Percentiles rank a stretch among this genome's conserved stretches.
phyloP scores from a whole-genome alignment of 1,284 basidiomycete genomes.

The Mycena citricolor region DNA sequence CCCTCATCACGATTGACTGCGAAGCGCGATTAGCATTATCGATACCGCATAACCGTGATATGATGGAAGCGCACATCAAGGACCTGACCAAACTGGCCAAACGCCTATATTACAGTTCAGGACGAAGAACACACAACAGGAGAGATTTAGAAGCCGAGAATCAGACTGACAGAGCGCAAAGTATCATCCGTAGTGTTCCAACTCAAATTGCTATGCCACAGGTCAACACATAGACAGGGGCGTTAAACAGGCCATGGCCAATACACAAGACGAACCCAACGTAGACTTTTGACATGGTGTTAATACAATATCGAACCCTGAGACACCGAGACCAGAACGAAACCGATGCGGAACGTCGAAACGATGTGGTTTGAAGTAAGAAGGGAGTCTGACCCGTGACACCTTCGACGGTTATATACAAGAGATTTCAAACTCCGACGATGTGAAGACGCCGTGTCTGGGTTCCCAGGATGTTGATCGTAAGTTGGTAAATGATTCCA shows the following conservation, averaged over 20 bases:
- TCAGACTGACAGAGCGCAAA: slow-evolving; percentile 78
- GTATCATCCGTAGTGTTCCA: slow-evolving; percentile 94
- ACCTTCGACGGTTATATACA: slow-evolving; percentile 49
- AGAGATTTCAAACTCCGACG: slow-evolving; percentile 50
- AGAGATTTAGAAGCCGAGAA: slow-evolving; percentile 38
- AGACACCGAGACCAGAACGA: slow-evolving; percentile 43
- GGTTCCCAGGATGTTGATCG: slow-evolving; percentile 1
- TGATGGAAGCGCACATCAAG: slow-evolving; percentile 75
- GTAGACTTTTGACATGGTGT: slow-evolving; percentile 78
- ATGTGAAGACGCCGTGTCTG: too few relatives aligned
- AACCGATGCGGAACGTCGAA: slow-evolving; percentile 51
- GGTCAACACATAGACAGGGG: slow-evolving; percentile 38
- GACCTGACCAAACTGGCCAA: slow-evolving; percentile 65
- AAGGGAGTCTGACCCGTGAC: slow-evolving; percentile 35
- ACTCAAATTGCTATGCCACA: slow-evolving; percentile 71
- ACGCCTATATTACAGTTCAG: slow-evolving; percentile 53
- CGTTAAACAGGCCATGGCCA: slow-evolving; percentile 40
- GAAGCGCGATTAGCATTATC: slow-evolving; percentile 15
- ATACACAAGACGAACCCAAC: slow-evolving; percentile 75
- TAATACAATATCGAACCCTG: slow-evolving; percentile 43
- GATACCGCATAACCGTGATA: slow-evolving; percentile 31
- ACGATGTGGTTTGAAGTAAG: slow-evolving; percentile 45
- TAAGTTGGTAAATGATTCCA: slow-evolving; percentile 6
- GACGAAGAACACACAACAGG: slow-evolving; percentile 25
- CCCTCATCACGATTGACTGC: slow-evolving; percentile 95